Conservation (phyloP, 2,329 filamentous ascomycete species). For the Cladophialophora yegresii region DNA sequence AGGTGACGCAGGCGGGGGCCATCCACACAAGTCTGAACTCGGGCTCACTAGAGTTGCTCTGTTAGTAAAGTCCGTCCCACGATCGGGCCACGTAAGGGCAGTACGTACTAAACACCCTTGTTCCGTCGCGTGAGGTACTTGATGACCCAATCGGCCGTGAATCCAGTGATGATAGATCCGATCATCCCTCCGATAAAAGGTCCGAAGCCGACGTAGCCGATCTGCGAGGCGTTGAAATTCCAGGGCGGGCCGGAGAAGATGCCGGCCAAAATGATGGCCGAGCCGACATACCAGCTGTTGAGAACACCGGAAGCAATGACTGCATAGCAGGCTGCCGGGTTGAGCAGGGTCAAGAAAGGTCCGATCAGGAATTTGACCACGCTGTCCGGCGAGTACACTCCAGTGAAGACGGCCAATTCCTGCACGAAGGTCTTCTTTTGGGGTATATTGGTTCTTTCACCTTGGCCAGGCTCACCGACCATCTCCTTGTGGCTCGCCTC, state of each 20-base stretch:
- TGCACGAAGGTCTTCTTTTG: conserved; percentile 32
- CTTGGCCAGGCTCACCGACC: conserved; percentile 19
- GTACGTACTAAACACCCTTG: conserved; percentile 43
- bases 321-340: conserved; percentile 38
- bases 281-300: conserved; percentile 38
- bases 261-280: conserved; percentile 38
- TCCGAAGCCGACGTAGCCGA: conserved; percentile 37
- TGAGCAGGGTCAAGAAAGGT: conserved; percentile 40
- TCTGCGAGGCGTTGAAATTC: conserved; percentile 38
- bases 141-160: conserved; percentile 40
- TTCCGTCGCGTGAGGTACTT: conserved; percentile 48
- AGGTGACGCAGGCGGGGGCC: conserved; percentile 32
- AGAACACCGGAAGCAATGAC: conserved; percentile 29
- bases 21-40: conserved; percentile 39
- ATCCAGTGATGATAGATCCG: conserved; percentile 45
- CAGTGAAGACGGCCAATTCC: conserved; percentile 33
- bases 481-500: conserved; percentile 28
- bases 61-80: background rate
- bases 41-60: conserved; percentile 34
- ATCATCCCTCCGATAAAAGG: conserved; percentile 29
- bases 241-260: conserved; percentile 41
- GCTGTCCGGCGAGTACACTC: conserved; percentile 28
- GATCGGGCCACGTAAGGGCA: background rate
- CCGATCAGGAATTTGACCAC: conserved; percentile 38
- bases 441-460: conserved; percentile 5